Evolutionary conservation across 768 basidiomycete species (phyloP).

Genomic region (Panaeolus cyanescens): DNA sequence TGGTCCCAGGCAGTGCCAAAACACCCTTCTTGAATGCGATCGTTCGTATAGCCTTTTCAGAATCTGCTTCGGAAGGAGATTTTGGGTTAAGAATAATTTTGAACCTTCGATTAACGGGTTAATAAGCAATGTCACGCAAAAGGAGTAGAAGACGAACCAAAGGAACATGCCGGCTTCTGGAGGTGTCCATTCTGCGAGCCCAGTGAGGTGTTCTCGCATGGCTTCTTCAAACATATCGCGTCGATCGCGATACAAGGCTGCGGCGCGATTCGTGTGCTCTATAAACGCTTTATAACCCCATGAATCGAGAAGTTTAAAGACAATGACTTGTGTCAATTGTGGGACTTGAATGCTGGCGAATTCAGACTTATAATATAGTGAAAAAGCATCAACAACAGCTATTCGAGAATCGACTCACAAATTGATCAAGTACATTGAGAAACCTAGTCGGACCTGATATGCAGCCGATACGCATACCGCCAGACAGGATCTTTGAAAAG

Average conservation of each 20-base stretch:
- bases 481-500: conserved; percentile 78
- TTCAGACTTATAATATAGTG: conserved; percentile 46
- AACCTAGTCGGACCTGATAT: conserved; percentile 72
- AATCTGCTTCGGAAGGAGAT: conserved; percentile 28
- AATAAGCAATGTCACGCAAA: not conserved
- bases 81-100: conserved; percentile 51
- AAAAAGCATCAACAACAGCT: not conserved
- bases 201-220: conserved; percentile 71
- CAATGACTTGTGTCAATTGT: conserved; percentile 65
- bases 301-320: conserved; percentile 53
- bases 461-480: conserved; percentile 83
- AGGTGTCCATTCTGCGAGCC: conserved; percentile 68
- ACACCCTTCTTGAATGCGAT: conserved; percentile 80
- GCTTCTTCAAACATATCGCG: conserved; percentile 77
- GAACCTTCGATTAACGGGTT: conserved; percentile 51
- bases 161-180: conserved; percentile 92
- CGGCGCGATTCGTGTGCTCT: conserved; percentile 64
- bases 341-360: conserved; percentile 68
- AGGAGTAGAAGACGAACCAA: conserved; percentile 44
- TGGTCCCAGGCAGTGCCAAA: conserved; percentile 84
- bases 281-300: conserved; percentile 82
- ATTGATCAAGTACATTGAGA: conserved; percentile 66
- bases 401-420: conserved; percentile 43
- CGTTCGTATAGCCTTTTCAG: conserved; percentile 67
- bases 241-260: conserved; percentile 69